Percentiles rank a stretch among this genome's conserved stretches.
phyloP scores from a whole-genome alignment of 768 basidiomycete genomes.

The Amyloporia xantha region DNA sequence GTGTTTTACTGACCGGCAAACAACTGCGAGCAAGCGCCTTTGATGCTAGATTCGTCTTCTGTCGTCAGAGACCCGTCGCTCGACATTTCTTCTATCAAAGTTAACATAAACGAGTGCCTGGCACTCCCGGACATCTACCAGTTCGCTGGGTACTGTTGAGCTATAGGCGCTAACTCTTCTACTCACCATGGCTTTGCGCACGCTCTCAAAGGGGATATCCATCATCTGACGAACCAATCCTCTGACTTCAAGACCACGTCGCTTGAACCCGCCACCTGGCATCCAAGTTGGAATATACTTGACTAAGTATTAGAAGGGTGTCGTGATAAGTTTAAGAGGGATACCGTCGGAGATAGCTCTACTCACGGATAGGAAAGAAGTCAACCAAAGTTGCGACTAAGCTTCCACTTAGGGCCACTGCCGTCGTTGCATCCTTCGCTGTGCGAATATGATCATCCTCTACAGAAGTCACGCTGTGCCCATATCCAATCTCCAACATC shows the following conservation, averaged over 20 bases:
- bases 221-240: slow-evolving; percentile 7
- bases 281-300: slow-evolving; percentile 1
- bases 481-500: slow-evolving; percentile 28
- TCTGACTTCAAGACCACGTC: slow-evolving; percentile 2
- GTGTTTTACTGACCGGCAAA: slow-evolving; percentile 15
- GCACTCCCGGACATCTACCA: neutral
- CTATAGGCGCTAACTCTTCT: neutral
- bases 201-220: slow-evolving; percentile 13
- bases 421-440: slow-evolving; percentile 19
- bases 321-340: neutral
- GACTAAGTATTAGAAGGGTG: neutral
- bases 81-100: slow-evolving; percentile 12
- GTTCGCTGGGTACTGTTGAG: neutral
- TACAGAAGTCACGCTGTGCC: slow-evolving; percentile 22
- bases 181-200: slow-evolving; percentile 8
- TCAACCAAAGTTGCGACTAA: slow-evolving; percentile 26
- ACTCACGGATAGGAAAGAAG: slow-evolving; percentile 27
- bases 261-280: neutral
- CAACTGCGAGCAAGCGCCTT: slow-evolving; percentile 15
- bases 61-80: slow-evolving; percentile 7
- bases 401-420: slow-evolving; percentile 16
- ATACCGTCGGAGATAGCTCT: neutral
- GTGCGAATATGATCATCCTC: slow-evolving; percentile 24
- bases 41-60: slow-evolving; percentile 17
- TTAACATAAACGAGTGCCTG: neutral